phyloP scores from a whole-genome alignment of 371 early-diverging fungal genomes.

The Saksenaea vasiformis region DNA sequence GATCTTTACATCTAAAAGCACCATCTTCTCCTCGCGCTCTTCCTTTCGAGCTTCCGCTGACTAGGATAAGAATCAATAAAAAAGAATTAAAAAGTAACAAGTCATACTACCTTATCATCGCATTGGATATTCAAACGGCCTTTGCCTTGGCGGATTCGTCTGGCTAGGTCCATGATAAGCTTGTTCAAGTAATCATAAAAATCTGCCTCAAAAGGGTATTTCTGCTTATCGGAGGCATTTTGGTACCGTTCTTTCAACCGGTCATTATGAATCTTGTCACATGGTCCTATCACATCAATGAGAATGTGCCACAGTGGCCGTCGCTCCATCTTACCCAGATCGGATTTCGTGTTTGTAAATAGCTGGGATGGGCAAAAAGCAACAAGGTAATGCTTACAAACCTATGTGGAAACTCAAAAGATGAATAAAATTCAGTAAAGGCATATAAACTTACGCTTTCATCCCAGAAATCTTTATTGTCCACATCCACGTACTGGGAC shows the following conservation, averaged over 20 bases:
- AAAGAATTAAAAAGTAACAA: conserved; percentile 6
- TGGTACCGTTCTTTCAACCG: conserved; percentile 76
- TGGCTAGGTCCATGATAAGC: conserved; percentile 73
- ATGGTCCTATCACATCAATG: conserved; percentile 49
- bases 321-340: conserved; percentile 59
- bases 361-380: conserved; percentile 85
- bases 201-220: conserved; percentile 75
- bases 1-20: conserved; percentile 84
- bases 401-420: conserved; percentile 37
- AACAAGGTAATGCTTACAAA: conserved; percentile 87
- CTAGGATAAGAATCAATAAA: conserved; percentile 18
- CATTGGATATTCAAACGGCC: conserved; percentile 74
- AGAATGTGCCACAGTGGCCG: not conserved
- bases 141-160: conserved; percentile 75
- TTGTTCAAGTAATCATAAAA: conserved; percentile 75
- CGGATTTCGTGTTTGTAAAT: conserved; percentile 89
- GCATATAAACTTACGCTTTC: conserved; percentile 48
- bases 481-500: conserved; percentile 71
- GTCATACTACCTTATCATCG: conserved; percentile 65
- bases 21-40: conserved; percentile 80
- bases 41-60: conserved; percentile 72
- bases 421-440: not conserved
- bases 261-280: conserved; percentile 83
- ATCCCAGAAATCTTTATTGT: conserved; percentile 70
- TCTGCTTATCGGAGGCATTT: conserved; percentile 62